Conservation (phyloP, 176 grass and related monocot genomes). For the Carex pumila region DNA sequence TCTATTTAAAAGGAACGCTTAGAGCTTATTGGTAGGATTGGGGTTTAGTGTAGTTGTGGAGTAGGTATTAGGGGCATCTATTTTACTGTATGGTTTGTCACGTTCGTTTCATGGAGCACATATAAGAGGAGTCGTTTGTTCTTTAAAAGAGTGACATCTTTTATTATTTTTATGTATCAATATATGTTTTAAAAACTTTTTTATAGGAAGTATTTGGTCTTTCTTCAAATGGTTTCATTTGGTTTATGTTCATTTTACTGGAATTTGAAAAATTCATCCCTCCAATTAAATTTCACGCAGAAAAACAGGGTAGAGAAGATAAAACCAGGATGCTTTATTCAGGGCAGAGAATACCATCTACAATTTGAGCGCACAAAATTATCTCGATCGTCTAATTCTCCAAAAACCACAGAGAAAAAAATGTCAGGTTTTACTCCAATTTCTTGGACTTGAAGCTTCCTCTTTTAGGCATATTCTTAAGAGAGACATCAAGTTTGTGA, state of each 20-base stretch:
- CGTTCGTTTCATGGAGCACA: neutral
- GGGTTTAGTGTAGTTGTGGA: neutral
- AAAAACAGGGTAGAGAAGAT: neutral
- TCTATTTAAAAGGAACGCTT: neutral
- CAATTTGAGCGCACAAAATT: neutral
- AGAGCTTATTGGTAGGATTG: neutral
- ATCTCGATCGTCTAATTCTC: neutral
- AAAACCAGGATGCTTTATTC: neutral
- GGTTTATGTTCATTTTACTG: neutral
- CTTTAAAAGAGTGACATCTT: neutral
- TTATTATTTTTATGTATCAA: neutral
- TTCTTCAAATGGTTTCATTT: neutral
- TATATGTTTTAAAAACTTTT: neutral
- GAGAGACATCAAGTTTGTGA: constrained; percentile 46
- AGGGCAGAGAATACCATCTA: neutral
- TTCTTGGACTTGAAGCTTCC: constrained; percentile 64
- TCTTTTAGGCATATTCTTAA: constrained; percentile 58
- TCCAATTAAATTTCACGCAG: neutral
- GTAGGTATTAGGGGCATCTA: neutral
- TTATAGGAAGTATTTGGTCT: neutral
- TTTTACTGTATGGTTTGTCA: neutral
- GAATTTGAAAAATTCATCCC: neutral
- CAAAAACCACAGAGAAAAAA: neutral
- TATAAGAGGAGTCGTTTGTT: neutral
- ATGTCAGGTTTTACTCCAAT: constrained; percentile 39